Conservation (phyloP, 2,329 filamentous ascomycete genomes). For the Aureobasidium sp. region DNA sequence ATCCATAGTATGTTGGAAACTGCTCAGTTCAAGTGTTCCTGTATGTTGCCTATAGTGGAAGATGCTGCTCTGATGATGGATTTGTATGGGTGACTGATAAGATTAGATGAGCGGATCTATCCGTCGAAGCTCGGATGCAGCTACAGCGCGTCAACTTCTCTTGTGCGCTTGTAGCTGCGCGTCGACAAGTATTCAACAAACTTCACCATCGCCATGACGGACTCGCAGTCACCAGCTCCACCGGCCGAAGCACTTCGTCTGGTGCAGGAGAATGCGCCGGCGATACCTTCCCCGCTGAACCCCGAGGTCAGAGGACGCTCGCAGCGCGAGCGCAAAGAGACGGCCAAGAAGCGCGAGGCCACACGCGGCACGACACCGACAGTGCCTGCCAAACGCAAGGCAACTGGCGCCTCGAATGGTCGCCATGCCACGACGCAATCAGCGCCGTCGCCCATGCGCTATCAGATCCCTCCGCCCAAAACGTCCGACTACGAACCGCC, state of each 20-base stretch:
- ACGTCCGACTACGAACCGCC: slow-evolving; percentile 44
- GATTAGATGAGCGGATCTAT: slow-evolving; percentile 8
- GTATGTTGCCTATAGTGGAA: no score
- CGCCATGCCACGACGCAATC: slow-evolving; percentile 17
- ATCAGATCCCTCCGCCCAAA: slow-evolving; percentile 43
- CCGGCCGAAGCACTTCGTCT: background rate
- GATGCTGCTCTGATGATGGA: background rate
- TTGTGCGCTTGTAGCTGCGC: background rate
- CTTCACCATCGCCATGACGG: background rate
- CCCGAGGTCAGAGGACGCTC: slow-evolving; percentile 50
- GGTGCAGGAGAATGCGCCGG: slow-evolving; percentile 59
- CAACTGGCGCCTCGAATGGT: slow-evolving; percentile 21
- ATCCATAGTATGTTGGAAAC: background rate
- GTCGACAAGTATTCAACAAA: background rate
- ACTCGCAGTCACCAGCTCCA: slow-evolving; percentile 4
- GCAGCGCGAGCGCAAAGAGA: slow-evolving; percentile 45
- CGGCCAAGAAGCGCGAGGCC: slow-evolving; percentile 47
- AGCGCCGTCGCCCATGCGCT: slow-evolving; percentile 43
- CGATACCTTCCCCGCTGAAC: slow-evolving; percentile 68
- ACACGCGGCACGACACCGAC: slow-evolving; percentile 36
- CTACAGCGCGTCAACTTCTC: background rate
- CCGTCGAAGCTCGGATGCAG: background rate
- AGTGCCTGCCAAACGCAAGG: slow-evolving; percentile 30
- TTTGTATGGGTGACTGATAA: no score
- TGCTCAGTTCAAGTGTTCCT: background rate